Conservation (phyloP, 345 rosid genomes). For the Passiflora organensis region DNA sequence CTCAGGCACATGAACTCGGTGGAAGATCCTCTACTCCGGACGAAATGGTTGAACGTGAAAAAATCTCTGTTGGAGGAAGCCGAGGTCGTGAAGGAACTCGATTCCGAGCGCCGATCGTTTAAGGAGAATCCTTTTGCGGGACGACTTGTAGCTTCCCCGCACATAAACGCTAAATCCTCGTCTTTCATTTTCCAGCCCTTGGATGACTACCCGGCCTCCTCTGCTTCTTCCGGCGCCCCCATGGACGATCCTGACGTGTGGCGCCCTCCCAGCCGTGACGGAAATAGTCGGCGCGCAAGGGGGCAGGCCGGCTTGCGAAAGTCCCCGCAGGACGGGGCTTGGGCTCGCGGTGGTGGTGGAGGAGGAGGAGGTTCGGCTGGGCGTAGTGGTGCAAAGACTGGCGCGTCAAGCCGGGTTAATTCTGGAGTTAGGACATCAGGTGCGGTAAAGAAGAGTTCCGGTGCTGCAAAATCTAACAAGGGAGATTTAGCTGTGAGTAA, state of each 20-base stretch:
- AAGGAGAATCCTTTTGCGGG: conserved; percentile 69
- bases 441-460: conserved; percentile 69
- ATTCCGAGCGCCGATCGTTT: conserved; percentile 86
- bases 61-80: conserved; percentile 85
- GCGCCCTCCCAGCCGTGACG: conserved; percentile 96
- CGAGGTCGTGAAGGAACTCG: conserved; percentile 87
- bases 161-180: conserved; percentile 72
- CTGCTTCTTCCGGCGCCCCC: conserved; percentile 67
- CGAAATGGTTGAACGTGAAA: conserved; percentile 97
- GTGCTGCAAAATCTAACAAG: conserved; percentile 65
- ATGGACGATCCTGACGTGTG: conserved; percentile 99
- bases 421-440: conserved; percentile 62
- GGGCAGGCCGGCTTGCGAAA: conserved; percentile 80
- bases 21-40: conserved; percentile 69
- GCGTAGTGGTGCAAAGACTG: conserved; percentile 67
- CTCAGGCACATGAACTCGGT: conserved; percentile 75
- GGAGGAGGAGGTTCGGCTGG: conserved; percentile 47
- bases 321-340: conserved; percentile 87
- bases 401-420: conserved; percentile 51
- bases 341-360: conserved; percentile 58
- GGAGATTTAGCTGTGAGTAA: conserved; percentile 58
- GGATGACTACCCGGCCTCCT: conserved; percentile 90
- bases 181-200: conserved; percentile 92
- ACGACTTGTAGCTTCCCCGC: conserved; percentile 81
- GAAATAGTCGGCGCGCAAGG: conserved; percentile 63